Evolutionary conservation across 805 yeast species (phyloP).

Genomic region (Nakazawaea populi): DNA sequence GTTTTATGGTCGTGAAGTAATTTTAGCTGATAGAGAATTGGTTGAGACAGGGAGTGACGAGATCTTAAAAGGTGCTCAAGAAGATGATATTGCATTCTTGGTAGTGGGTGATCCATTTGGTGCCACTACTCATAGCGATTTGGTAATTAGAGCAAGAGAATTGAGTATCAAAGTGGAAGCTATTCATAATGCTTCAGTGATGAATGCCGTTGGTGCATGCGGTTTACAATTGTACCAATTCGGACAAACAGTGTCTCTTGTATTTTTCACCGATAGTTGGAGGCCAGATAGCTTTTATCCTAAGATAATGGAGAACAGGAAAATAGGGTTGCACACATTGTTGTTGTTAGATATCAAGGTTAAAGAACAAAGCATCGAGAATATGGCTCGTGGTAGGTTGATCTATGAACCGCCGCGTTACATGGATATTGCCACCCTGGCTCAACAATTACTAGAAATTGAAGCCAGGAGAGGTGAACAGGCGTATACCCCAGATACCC

Average conservation of each 20-base stretch:
- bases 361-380: constrained; percentile 92
- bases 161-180: constrained; percentile 70
- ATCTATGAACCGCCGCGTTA: constrained; percentile 97
- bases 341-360: constrained; percentile 89
- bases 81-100: constrained; percentile 83
- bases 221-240: constrained; percentile 92
- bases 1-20: constrained; percentile 80
- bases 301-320: constrained; percentile 83
- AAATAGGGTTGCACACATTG: constrained; percentile 86
- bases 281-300: constrained; percentile 93
- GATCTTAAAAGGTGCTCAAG: constrained; percentile 70
- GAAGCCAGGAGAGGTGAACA: constrained; percentile 71
- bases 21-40: constrained; percentile 89
- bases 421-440: constrained; percentile 89
- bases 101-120: constrained; percentile 99
- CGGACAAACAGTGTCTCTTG: constrained; percentile 96
- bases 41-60: constrained; percentile 87
- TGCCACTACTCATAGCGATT: constrained; percentile 96
- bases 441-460: constrained; percentile 79
- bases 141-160: constrained; percentile 87
- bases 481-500: constrained; percentile 83
- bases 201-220: constrained; percentile 98
- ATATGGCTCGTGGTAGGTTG: constrained; percentile 85
- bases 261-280: constrained; percentile 93
- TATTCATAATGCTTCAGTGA: constrained; percentile 92